phyloP scores from a whole-genome alignment of 805 yeast genomes.

The Maudiozyma turicensis region DNA sequence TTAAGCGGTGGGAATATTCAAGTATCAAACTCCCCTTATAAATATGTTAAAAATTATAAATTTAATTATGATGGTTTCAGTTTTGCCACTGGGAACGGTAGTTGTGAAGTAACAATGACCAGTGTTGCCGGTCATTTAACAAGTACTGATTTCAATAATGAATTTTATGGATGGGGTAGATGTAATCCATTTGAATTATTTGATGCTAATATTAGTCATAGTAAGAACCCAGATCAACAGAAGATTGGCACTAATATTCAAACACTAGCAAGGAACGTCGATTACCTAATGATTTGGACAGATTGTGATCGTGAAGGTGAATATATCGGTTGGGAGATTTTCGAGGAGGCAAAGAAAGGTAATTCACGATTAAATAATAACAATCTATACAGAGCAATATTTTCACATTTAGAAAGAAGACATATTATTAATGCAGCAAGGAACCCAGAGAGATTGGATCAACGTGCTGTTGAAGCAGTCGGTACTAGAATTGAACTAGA shows the following conservation, averaged over 20 bases:
- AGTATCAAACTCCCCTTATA: conserved; percentile 41
- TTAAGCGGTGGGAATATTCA: conserved; percentile 62
- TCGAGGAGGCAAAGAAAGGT: conserved; percentile 50
- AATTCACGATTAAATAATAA: conserved; percentile 34
- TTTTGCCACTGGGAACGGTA: conserved; percentile 37
- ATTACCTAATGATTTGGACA: conserved; percentile 85
- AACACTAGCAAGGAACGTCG: conserved; percentile 50
- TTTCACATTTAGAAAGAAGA: conserved; percentile 72
- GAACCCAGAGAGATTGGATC: conserved; percentile 54
- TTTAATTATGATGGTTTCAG: conserved; percentile 53
- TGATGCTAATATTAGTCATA: conserved; percentile 53
- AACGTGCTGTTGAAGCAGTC: conserved; percentile 72
- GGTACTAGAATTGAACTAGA: conserved; percentile 80
- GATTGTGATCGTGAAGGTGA: conserved; percentile 98
- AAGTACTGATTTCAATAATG: conserved; percentile 46
- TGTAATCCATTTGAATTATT: conserved; percentile 58
- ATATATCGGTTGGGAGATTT: conserved; percentile 77
- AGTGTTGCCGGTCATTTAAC: conserved; percentile 83
- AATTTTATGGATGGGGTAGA: conserved; percentile 50
- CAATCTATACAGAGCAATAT: conserved; percentile 63
- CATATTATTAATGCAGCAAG: conserved; percentile 73
- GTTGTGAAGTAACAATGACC: conserved; percentile 80
- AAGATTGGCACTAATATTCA: conserved; percentile 58
- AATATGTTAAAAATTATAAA: conserved; percentile 72
- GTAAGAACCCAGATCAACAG: conserved; percentile 33